phyloP scores from a whole-genome alignment of 495 filamentous ascomycete species.

The Beverwykella pulmonaria region DNA sequence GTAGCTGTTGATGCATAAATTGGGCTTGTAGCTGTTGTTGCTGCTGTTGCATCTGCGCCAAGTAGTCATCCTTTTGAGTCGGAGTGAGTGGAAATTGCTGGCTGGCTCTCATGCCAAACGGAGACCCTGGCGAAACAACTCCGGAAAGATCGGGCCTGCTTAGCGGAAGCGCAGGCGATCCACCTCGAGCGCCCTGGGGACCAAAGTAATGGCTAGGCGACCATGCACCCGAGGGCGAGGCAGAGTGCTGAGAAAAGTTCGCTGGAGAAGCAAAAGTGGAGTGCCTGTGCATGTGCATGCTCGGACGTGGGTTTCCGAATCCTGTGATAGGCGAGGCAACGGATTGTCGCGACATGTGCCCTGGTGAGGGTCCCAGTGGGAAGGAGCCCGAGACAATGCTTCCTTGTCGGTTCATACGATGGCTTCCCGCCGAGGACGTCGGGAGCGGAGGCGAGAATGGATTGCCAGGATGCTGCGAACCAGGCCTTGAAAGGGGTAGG shows the following conservation, averaged over 20 bases:
- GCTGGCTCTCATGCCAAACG: conserved; percentile 34
- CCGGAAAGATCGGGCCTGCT: conserved; percentile 35
- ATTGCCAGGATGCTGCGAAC: conserved; percentile 60
- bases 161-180: conserved; percentile 54
- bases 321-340: conserved; percentile 46
- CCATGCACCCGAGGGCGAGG: conserved; percentile 47
- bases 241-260: conserved; percentile 39
- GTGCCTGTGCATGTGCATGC: conserved; percentile 47
- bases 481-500: conserved; percentile 63
- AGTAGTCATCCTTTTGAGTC: conserved; percentile 39
- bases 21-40: conserved; percentile 60
- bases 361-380: conserved; percentile 37
- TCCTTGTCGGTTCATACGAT: conserved; percentile 39
- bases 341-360: conserved; percentile 40
- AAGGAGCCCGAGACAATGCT: conserved; percentile 38
- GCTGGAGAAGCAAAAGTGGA: conserved; percentile 45
- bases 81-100: conserved; percentile 40
- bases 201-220: conserved; percentile 58
- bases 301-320: conserved; percentile 42
- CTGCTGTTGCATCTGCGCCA: conserved; percentile 57
- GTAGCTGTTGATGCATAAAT: conserved; percentile 55
- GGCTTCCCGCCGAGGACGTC: conserved; percentile 65
- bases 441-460: conserved; percentile 77
- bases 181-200: conserved; percentile 57
- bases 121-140: conserved; percentile 32